Percentiles rank a stretch among this genome's conserved stretches.
These are phyloP conservation scores for Mesotaenium endlicherianum DNA, from an alignment of 139 green algal genomes.

Conservation along the genomic window DNA sequence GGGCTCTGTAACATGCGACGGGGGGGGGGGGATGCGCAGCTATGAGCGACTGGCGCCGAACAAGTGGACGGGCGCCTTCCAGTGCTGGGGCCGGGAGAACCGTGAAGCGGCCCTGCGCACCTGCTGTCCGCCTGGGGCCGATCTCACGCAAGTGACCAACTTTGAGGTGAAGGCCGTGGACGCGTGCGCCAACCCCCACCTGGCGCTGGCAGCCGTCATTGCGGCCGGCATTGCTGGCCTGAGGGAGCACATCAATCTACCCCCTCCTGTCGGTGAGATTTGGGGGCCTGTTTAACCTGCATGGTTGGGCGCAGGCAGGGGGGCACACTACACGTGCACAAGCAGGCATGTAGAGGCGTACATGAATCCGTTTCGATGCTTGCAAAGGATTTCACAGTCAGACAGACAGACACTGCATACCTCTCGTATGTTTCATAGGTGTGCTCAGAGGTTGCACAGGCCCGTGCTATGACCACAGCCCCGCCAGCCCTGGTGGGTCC, in stretches of 20 bases:
- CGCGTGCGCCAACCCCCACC: constrained; percentile 66
- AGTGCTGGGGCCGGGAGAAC: constrained; percentile 62
- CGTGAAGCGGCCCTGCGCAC: constrained; percentile 59
- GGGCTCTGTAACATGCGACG: too few relatives aligned
- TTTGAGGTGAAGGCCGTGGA: constrained; percentile 65
- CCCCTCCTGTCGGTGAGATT: constrained; percentile 19
- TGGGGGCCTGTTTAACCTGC: too few relatives aligned
- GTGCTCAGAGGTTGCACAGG: too few relatives aligned
- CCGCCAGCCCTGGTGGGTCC: too few relatives aligned
- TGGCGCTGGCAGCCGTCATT: constrained; percentile 59
- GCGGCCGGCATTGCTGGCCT: constrained; percentile 63
- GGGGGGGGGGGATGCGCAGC: constrained; percentile 8
- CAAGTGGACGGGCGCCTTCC: constrained; percentile 60
- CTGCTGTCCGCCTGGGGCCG: background rate
- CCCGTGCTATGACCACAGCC: too few relatives aligned
- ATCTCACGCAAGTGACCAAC: constrained; percentile 6
- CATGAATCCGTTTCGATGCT: too few relatives aligned
- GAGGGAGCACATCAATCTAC: constrained; percentile 1
- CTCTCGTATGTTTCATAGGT: too few relatives aligned
- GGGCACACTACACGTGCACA: too few relatives aligned
- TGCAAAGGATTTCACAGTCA: too few relatives aligned
- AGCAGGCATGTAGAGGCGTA: too few relatives aligned
- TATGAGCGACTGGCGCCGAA: constrained; percentile 56
- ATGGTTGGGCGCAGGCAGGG: too few relatives aligned
- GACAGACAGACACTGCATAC: too few relatives aligned